Evolutionary conservation across 768 basidiomycete genomes (phyloP).

Genomic region (Russula virescens): DNA sequence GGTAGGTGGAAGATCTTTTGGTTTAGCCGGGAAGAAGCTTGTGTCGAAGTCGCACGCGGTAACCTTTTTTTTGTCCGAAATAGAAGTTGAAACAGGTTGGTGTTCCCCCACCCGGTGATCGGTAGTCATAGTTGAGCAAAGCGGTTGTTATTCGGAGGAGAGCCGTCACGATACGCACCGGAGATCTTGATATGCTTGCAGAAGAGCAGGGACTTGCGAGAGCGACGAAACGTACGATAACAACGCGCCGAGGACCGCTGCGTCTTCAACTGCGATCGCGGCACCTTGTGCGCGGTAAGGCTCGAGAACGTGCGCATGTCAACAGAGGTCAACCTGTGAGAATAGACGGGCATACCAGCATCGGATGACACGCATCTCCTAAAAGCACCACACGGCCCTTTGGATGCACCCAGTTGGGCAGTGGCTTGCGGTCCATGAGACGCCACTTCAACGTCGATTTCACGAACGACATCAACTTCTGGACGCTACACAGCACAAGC

Average conservation of each 20-base stretch:
- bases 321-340: too few relatives aligned
- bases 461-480: conserved; percentile 35
- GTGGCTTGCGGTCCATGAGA: conserved; percentile 38
- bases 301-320: conserved; percentile 19
- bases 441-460: conserved; percentile 39
- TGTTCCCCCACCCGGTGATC: neutral
- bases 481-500: conserved; percentile 26
- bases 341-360: conserved; percentile 31
- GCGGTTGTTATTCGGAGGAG: neutral
- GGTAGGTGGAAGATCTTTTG: conserved; percentile 50
- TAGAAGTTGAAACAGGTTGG: too few relatives aligned
- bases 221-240: conserved; percentile 42
- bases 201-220: conserved; percentile 40
- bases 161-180: conserved; percentile 35
- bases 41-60: conserved; percentile 44
- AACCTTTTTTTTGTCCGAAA: conserved; percentile 22
- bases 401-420: conserved; percentile 37
- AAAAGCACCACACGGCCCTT: conserved; percentile 33
- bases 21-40: conserved; percentile 45
- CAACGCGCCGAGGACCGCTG: conserved; percentile 42
- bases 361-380: conserved; percentile 41
- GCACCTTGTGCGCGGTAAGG: conserved; percentile 42
- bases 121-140: neutral
- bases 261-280: conserved; percentile 47
- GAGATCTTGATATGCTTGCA: conserved; percentile 48